Base-by-base conservation (phyloP, 805 yeast species). In the Huiozyma sinensis region DNA sequence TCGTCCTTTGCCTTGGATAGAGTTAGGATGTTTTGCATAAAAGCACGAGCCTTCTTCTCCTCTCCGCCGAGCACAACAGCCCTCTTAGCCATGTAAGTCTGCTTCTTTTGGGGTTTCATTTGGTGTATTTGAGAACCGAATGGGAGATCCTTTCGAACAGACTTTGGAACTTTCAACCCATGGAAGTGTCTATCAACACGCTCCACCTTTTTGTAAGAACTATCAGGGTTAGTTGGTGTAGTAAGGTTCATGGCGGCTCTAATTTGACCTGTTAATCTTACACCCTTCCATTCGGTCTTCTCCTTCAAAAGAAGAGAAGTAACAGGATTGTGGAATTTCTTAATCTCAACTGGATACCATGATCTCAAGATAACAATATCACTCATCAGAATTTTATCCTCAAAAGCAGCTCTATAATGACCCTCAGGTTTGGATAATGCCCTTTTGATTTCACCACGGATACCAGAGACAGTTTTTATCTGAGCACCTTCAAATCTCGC, bases 401-500 rank as follows among this genome's bases (percentile, higher is more conserved):
- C 99, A 64, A 92, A 92, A 1, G 97, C 81, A 9, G 98, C 99
- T 60, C 99, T 78, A 71, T 75, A 94, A 62, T 83, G 81, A 9
- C 99, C 99, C 42, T 90, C 97, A 0, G 97, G 96, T 54, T 84
- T 83, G 7, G 95, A 77, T 49, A 92, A 70, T 0, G 97, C 98
- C 50, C 97, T 73, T 63, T 92, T 92, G 55, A 92, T 90, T 64
- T 92, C 97, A 64, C 99, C 99, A 53, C 98, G 73, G 46, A 92
- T 87, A 47, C 99, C 98, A 6, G 95, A 85, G 5, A 92, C 98
- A 0, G 98, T 94, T 64, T 88, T 83, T 59, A 92, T 88, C 39
- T 88, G 81, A 0, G 98, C 98, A 46, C 99, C 99, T 68, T 92
- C 98, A 59, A 92, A 92, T 61, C 88, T 85, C 35, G 97, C 97